Evolutionary conservation across 140 eudicot species (phyloP).

Genomic region (Oenanthe javanica): DNA sequence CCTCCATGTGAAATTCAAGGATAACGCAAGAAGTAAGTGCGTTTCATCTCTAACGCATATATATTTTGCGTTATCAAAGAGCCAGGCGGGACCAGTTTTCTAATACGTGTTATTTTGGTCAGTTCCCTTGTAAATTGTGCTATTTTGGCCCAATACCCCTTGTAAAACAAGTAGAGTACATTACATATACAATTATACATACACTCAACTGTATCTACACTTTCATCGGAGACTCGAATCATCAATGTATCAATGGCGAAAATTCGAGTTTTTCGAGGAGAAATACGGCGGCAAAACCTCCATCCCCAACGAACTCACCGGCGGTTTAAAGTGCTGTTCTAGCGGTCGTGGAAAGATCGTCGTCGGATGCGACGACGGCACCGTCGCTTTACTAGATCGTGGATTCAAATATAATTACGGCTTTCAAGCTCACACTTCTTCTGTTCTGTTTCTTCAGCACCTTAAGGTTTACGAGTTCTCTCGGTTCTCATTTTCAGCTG

Average conservation of each 20-base stretch:
- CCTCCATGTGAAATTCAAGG: too few relatives aligned
- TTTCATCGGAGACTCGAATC: not conserved
- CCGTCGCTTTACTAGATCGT: constrained; percentile 71
- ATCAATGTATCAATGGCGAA: constrained; percentile 85
- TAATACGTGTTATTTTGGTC: too few relatives aligned
- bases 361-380: constrained; percentile 68
- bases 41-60: too few relatives aligned
- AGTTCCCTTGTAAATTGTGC: too few relatives aligned
- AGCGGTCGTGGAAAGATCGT: constrained; percentile 86
- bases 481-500: not conserved
- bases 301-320: constrained; percentile 56
- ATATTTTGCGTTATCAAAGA: too few relatives aligned
- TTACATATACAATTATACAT: not conserved
- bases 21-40: too few relatives aligned
- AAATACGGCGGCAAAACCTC: constrained; percentile 57
- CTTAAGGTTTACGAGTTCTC: constrained; percentile 42
- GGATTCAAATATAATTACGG: constrained; percentile 72
- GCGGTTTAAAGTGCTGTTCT: constrained; percentile 56
- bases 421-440: constrained; percentile 82
- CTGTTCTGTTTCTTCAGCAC: constrained; percentile 80
- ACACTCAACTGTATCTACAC: not conserved
- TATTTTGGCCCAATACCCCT: too few relatives aligned
- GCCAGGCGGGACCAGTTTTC: too few relatives aligned
- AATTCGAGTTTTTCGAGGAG: constrained; percentile 96
- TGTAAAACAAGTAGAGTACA: not conserved